Percentiles rank a stretch among this genome's conserved stretches.
Evolutionary conservation across 2,329 filamentous ascomycete genomes (phyloP).

Genomic region (Aspergillus sp.): DNA sequence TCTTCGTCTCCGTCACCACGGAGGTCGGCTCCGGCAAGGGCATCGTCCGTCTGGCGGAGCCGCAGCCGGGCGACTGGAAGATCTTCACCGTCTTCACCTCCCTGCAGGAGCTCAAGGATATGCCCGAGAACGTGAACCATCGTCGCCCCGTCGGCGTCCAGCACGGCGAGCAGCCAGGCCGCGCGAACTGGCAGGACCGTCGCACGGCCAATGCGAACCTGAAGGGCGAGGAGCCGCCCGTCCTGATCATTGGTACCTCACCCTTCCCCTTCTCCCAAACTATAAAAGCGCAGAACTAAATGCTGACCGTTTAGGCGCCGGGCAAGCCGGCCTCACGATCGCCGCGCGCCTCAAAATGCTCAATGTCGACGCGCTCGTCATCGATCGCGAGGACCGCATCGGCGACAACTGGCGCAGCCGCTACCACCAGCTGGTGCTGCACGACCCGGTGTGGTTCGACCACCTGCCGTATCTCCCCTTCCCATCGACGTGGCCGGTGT

Average conservation of each 20-base stretch:
- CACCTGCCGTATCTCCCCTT: constrained; percentile 63
- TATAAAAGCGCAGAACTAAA: no score
- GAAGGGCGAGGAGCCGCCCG: constrained; percentile 53
- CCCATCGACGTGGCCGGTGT: constrained; percentile 64
- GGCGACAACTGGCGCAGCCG: constrained; percentile 64
- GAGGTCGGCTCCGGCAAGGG: constrained; percentile 56
- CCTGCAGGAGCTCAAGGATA: constrained; percentile 53
- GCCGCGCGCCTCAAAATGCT: constrained; percentile 61
- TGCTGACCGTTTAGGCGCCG: constrained; percentile 46
- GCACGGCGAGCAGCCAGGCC: constrained; percentile 51
- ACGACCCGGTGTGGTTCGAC: constrained; percentile 61
- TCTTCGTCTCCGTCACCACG: constrained; percentile 56
- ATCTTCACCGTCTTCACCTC: constrained; percentile 63
- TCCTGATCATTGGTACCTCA: constrained; percentile 58
- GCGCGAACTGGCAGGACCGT: constrained; percentile 61
- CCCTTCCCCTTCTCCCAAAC: neutral
- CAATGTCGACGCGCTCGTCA: constrained; percentile 53
- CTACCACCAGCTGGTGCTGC: constrained; percentile 64
- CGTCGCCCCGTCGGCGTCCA: constrained; percentile 55
- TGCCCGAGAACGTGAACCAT: constrained; percentile 49
- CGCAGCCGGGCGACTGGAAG: constrained; percentile 51
- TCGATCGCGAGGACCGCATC: constrained; percentile 57
- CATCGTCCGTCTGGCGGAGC: constrained; percentile 50
- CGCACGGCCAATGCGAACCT: constrained; percentile 50
- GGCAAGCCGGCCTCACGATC: constrained; percentile 58